Evolutionary conservation across 305 asterid genomes (phyloP).

Genomic region (Fraxinus xanthoxyloides): DNA sequence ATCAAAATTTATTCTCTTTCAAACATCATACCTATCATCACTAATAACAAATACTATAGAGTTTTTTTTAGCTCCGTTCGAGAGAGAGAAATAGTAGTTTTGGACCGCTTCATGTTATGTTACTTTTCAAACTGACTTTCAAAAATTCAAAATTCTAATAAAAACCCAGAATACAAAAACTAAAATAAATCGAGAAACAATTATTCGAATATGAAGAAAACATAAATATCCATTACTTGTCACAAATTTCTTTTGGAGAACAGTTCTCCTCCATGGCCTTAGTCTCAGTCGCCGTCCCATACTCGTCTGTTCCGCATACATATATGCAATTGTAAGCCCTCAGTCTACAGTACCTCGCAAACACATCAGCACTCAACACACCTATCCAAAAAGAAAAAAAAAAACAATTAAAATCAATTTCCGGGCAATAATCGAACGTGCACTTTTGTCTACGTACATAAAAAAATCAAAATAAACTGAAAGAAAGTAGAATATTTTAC

Average conservation of each 20-base stretch:
- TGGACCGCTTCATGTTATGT: neutral
- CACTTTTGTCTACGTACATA: neutral
- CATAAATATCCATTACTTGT: conserved; percentile 36
- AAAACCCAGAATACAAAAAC: neutral
- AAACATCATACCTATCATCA: neutral
- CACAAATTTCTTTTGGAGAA: conserved; percentile 26
- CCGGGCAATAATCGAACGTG: neutral
- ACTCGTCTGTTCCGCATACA: conserved; percentile 66
- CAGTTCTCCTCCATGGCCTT: conserved; percentile 65
- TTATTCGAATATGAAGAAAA: neutral
- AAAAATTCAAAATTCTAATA: neutral
- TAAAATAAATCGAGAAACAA: neutral
- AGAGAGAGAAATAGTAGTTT: neutral
- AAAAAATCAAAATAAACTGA: neutral
- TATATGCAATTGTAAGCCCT: conserved; percentile 51
- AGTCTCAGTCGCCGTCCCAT: conserved; percentile 67
- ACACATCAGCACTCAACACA: conserved; percentile 95
- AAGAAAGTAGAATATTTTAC: conserved; percentile 31
- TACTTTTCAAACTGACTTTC: neutral
- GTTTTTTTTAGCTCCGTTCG: neutral
- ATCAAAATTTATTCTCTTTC: neutral
- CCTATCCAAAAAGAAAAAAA: conserved; percentile 43
- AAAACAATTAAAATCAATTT: neutral
- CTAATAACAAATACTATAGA: neutral
- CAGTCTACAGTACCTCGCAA: conserved; percentile 74